These are phyloP conservation scores for Sporodiniella umbellata DNA, from an alignment of 371 early-diverging fungal species.

Conservation along the genomic window DNA sequence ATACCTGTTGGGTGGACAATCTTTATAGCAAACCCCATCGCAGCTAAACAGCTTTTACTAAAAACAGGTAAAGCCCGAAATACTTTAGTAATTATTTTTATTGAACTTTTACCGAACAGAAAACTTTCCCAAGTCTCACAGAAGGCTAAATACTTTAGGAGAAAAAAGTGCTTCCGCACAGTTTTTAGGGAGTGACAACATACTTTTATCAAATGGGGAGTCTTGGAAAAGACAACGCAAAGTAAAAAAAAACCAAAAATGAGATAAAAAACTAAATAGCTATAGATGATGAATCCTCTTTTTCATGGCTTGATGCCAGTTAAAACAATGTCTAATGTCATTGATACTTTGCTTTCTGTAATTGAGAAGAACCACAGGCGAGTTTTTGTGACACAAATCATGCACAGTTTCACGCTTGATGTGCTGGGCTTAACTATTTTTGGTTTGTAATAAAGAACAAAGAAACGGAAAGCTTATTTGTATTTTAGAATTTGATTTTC, in stretches of 20 bases:
- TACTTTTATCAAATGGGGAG: constrained; percentile 5
- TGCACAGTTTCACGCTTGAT: constrained; percentile 25
- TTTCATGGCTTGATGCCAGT: constrained; percentile 40
- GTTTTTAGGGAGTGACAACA: constrained; percentile 7
- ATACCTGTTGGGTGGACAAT: constrained; percentile 8
- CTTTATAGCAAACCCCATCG: constrained; percentile 2
- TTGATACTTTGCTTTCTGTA: constrained; percentile 9
- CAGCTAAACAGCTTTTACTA: constrained; percentile 6
- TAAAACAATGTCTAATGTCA: constrained; percentile 2
- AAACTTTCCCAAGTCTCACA: neutral
- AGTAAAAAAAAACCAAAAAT: neutral
- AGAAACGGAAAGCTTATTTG: neutral
- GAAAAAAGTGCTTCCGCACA: neutral
- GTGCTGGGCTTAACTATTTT: constrained; percentile 27
- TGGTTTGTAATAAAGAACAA: constrained; percentile 5
- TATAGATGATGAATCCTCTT: constrained; percentile 34
- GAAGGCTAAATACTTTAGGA: neutral
- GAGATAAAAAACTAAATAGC: neutral
- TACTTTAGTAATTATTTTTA: neutral
- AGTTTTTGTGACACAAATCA: constrained; percentile 1
- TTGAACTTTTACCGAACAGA: neutral
- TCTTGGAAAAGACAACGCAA: constrained; percentile 18
- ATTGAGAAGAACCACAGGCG: constrained; percentile 12
- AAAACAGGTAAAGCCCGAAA: constrained; percentile 4
- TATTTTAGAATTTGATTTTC: constrained; percentile 26